Conservation (phyloP, 805 yeast species). For the Pichia nakasei region DNA sequence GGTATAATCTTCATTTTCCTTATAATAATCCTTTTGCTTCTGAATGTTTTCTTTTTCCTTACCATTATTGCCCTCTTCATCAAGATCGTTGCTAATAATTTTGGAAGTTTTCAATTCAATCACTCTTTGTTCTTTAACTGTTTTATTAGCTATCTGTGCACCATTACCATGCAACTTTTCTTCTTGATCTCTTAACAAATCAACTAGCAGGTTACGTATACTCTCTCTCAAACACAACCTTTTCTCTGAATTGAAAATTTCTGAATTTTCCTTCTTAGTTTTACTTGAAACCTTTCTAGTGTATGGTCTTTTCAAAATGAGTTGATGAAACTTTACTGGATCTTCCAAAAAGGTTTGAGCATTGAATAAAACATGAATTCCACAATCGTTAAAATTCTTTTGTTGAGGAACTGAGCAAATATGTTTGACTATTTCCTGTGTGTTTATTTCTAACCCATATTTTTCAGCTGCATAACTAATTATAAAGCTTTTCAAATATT, state of each 20-base stretch:
- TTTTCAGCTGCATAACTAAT: slow-evolving; percentile 63
- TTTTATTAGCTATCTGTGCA: slow-evolving; percentile 16
- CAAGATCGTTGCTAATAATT: background rate
- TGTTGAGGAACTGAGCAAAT: slow-evolving; percentile 62
- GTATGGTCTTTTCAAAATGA: slow-evolving; percentile 14
- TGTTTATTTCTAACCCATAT: slow-evolving; percentile 37
- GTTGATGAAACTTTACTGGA: slow-evolving; percentile 32
- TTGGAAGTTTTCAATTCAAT: background rate
- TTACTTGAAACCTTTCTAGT: slow-evolving; percentile 6
- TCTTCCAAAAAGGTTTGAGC: slow-evolving; percentile 47
- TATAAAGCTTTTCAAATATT: slow-evolving; percentile 50
- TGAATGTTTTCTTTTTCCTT: background rate
- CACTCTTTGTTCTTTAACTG: slow-evolving; percentile 3
- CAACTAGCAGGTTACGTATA: slow-evolving; percentile 18
- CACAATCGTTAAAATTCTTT: slow-evolving; percentile 88
- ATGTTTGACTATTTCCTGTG: slow-evolving; percentile 32
- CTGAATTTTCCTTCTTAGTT: slow-evolving; percentile 8
- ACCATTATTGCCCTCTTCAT: background rate
- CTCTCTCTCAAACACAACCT: slow-evolving; percentile 18
- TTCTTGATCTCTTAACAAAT: slow-evolving; percentile 23
- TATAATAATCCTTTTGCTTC: background rate
- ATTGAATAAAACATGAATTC: slow-evolving; percentile 80
- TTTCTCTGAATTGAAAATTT: slow-evolving; percentile 21
- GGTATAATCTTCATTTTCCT: background rate
- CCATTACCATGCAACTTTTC: slow-evolving; percentile 16